Conservation (phyloP, 352 stramenopile species). For the Phytophthora sansomeana region DNA sequence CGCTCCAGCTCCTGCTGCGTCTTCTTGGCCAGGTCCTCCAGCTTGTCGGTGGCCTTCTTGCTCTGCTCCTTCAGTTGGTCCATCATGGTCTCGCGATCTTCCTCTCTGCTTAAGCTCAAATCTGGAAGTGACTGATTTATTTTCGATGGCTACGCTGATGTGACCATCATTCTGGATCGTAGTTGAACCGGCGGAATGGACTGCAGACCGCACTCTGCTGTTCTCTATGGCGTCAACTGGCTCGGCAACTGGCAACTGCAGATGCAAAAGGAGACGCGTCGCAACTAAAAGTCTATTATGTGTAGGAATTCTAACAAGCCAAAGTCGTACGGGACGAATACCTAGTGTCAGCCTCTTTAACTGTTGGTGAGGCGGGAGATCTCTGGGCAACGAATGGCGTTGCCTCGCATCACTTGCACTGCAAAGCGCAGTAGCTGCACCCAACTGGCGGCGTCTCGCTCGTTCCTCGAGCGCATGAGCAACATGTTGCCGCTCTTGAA, state of each 20-base stretch:
- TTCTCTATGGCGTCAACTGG: slow-evolving; percentile 8
- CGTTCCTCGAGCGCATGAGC: slow-evolving; percentile 60
- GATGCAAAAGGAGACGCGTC: neutral
- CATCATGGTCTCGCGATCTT: slow-evolving; percentile 46
- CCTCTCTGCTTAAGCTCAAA: slow-evolving; percentile 21
- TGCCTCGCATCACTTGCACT: slow-evolving; percentile 36
- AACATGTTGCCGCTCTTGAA: slow-evolving; percentile 52
- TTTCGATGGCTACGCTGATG: slow-evolving; percentile 16
- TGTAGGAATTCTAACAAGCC: slow-evolving; percentile 3
- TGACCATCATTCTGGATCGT: neutral
- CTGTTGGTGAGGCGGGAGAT: slow-evolving; percentile 34
- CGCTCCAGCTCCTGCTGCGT: slow-evolving; percentile 39
- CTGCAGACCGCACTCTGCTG: neutral
- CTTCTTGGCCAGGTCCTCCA: slow-evolving; percentile 39
- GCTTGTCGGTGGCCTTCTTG: slow-evolving; percentile 46
- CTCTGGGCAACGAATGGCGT: slow-evolving; percentile 18
- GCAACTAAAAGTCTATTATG: no score
- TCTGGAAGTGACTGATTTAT: slow-evolving; percentile 28
- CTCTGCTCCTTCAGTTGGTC: slow-evolving; percentile 56
- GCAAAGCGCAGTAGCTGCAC: slow-evolving; percentile 70
- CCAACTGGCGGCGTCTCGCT: slow-evolving; percentile 65
- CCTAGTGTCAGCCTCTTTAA: slow-evolving; percentile 9
- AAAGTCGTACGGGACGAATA: slow-evolving; percentile 15
- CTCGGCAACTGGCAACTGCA: neutral
- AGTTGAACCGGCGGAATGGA: slow-evolving; percentile 1